phyloP scores from a whole-genome alignment of 164 flowering plant species.

The Piper betle region DNA sequence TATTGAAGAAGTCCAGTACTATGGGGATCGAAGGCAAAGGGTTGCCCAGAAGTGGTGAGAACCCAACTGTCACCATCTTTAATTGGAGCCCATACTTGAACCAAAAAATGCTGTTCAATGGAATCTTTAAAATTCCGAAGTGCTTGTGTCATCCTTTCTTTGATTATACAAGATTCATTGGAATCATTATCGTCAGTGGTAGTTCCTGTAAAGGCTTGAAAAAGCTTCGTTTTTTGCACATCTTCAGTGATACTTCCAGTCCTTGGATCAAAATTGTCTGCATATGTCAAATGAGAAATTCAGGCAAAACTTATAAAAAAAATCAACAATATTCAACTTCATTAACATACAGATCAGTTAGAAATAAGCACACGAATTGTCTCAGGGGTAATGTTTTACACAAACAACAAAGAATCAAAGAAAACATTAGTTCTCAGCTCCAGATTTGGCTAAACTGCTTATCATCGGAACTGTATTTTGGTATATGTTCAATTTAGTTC shows the following conservation, averaged over 20 bases:
- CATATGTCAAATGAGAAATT: background rate
- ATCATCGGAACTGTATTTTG: no score
- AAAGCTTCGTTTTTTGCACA: conserved; percentile 15
- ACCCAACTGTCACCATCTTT: conserved; percentile 48
- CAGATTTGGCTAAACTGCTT: no score
- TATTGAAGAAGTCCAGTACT: conserved; percentile 72
- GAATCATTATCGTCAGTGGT: conserved; percentile 3
- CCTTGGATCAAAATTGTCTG: conserved; percentile 27
- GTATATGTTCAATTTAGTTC: no score
- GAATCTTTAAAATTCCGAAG: conserved; percentile 72
- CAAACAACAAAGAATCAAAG: background rate
- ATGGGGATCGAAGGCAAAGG: conserved; percentile 76
- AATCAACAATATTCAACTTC: background rate
- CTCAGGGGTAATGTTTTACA: background rate
- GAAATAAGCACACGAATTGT: background rate
- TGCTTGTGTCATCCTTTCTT: conserved; percentile 85
- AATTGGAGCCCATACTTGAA: conserved; percentile 97
- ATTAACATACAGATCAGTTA: background rate
- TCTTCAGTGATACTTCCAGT: conserved; percentile 18
- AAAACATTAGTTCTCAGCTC: no score
- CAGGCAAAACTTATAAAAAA: background rate
- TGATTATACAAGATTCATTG: conserved; percentile 62
- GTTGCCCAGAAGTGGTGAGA: conserved; percentile 93
- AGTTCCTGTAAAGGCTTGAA: conserved; percentile 1
- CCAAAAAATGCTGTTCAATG: conserved; percentile 70